Evolutionary conservation across 1,284 basidiomycete species (phyloP).

Genomic region (Trichosporon sp.): DNA sequence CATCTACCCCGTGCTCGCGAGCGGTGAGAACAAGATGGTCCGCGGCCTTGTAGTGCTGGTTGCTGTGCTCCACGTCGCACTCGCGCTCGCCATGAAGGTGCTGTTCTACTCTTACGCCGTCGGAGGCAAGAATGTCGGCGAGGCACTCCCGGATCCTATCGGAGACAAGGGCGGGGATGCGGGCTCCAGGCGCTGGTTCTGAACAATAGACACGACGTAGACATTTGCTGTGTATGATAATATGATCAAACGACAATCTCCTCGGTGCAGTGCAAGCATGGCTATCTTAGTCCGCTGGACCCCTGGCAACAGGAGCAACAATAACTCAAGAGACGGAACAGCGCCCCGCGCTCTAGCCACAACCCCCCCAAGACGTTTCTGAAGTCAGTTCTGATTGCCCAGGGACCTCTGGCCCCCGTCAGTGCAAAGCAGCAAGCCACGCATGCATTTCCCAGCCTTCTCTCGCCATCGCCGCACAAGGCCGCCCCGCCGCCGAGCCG

Average conservation of each 20-base stretch:
- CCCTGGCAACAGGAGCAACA: no score
- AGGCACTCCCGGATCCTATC: constrained; percentile 14
- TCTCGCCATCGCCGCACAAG: neutral
- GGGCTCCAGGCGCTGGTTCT: neutral
- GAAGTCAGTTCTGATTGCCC: no score
- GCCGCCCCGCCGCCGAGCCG: neutral
- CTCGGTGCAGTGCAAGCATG: neutral
- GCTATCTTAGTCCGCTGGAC: no score
- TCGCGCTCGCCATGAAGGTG: constrained; percentile 77
- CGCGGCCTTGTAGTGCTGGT: constrained; percentile 70
- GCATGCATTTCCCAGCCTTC: neutral
- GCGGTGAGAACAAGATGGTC: constrained; percentile 77
- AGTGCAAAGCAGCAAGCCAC: neutral
- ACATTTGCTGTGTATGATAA: neutral
- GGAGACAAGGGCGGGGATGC: neutral
- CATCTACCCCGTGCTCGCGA: constrained; percentile 76
- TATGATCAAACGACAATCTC: neutral
- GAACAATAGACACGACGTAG: neutral
- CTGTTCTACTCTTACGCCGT: constrained; percentile 65
- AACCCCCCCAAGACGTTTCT: no score
- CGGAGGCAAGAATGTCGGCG: constrained; percentile 31
- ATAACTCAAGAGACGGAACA: no score
- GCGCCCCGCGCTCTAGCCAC: no score
- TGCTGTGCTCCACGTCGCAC: constrained; percentile 61
- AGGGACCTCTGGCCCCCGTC: no score